Evolutionary conservation across 495 filamentous ascomycete species (phyloP), one percentile per base, ranked within the genome.

Genomic region (Trichoderma parareesei): DNA sequence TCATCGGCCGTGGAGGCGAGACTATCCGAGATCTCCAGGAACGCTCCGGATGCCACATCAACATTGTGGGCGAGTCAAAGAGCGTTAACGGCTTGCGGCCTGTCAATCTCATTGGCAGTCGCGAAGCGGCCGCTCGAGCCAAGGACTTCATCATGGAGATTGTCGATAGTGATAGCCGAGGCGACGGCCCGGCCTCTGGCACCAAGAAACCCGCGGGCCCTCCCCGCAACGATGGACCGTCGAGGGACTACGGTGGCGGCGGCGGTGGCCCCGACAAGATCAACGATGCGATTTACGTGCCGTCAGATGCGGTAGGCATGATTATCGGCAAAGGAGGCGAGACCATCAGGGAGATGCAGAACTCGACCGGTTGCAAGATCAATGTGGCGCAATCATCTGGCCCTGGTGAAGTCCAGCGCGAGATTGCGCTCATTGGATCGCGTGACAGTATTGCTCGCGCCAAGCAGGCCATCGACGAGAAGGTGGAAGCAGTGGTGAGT

Each of bases 1-100:
- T 93, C 66, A 93, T 93, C 67, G 90, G 90, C 33, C 85, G 90
- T 57, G 90, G 90, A 27, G 90, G 90, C 38, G 90, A 93, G 75
- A 93, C 90, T 5, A 93, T 93, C 67, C 87, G 93, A 42, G 93
- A 97, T 73, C 84, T 93, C 14, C 90, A 94, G 72, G 90, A 94
- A 70, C 83, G 89, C 64, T 91, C 88, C 68, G 87, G 85, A 2
- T 94, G 90, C 68, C 90, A 94, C 74, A 90, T 94, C 65, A 94
- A 94, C 74, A 93, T 94, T 66, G 88, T 93, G 3, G 88, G 88
- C 57, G 90, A 94, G 74, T 87, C 89, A 63, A 92, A 93, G 78
- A 92, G 88, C 71, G 81, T 92, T 38, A 91, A 92, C 68, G 90
- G 90, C 33, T 79, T 93, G 46, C 85, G 90, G 10, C 90, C 90